Evolutionary conservation across 768 basidiomycete genomes (phyloP), one percentile per base, ranked within the genome.

Genomic region (Suillus cothurnatus): DNA sequence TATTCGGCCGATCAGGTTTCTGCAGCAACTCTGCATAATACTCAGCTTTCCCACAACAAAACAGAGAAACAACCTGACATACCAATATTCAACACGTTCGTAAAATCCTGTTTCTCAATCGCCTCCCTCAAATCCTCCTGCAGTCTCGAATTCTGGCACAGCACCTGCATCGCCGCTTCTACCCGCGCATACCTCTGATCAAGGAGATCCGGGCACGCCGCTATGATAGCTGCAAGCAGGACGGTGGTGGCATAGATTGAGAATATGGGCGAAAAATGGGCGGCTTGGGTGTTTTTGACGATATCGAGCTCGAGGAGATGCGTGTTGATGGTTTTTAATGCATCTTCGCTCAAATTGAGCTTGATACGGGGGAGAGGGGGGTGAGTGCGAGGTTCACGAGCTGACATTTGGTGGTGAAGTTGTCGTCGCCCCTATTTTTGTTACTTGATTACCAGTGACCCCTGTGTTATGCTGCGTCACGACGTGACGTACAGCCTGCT

Each of bases 41-140:
- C 11, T 21, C 38, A 39, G 26, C 38, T 59, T 21, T 39, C 56
- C 56, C 11, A 23, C 34, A 36, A 21, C 12, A 6, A 55, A 34
- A 2, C 15, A 52, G 28, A 26, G 17, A 15, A 36, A 4, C 3
- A 38, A 3, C 14, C 8, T 9, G 19, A 28, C 57, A 17, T 11
- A 59, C 57, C 57, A 4, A 59, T 26, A 21, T 59, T 39, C 57
- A 59, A 39, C 38, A 59, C 57, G 12, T 59, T 3, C 6, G 3
- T 28, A 39, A 59, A 59, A 59, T 59, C 57, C 19, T 19, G 12
- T 26, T 38, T 59, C 38, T 59, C 57, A 28, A 59, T 28, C 15
- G 57, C 57, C 57, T 59, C 38, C 26, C 57, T 39, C 38, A 59
- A 21, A 21, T 59, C 57, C 26, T 59, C 57, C 26, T 59, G 57